Base-by-base conservation (phyloP, 306 rosid genomes). In the Ceratonia siliqua region DNA sequence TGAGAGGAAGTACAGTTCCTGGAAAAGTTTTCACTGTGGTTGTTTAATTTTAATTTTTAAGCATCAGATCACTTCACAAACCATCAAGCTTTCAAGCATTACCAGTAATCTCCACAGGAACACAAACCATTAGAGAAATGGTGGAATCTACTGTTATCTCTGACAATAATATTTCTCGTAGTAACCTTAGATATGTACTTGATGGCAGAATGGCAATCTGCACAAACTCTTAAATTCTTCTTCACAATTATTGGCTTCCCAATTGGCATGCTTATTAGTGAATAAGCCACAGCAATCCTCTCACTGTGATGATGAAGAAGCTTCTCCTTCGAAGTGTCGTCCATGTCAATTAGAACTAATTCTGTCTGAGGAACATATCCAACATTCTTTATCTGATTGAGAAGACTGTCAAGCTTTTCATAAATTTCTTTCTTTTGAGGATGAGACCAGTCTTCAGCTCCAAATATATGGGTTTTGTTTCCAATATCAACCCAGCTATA, bases 401-500 rank as follows among this genome's bases (percentile, higher is more conserved):
- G 73, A 69, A 89, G 86, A 62, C 66, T 61, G 43, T 74, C 83
- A 65, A 85, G 84, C 75, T 77, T 82, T 41, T 77, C 79, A 39
- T 86, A 84, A 41, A 84, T 89, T 39, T 84, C 87, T 70, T 82
- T 84, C 76, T 64, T 68, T 58, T 13, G 76, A 58, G 85, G 79
- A 85, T 86, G 89, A 56, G 86, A 82, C 82, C 84, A 78, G 80
- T 87, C 91, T 52, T 87, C 81, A n/a, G 72, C 80, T 62, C 86
- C 82, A 69, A 84, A 87, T 1, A 75, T 67, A 66, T 87, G 91
- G 67, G 85, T 76, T 85, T 81, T 77, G 50, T 82, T 83, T 74
- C 87, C 80, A 63, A 74, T 72, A 8, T 89, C 91, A 70, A 84
- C 87, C 89, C 89, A 89, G 54, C 93, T 89, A 57, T 72, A 87